These are phyloP conservation scores for Nothopassalora personata DNA, from an alignment of 2,329 filamentous ascomycete genomes.

Conservation along the genomic window DNA sequence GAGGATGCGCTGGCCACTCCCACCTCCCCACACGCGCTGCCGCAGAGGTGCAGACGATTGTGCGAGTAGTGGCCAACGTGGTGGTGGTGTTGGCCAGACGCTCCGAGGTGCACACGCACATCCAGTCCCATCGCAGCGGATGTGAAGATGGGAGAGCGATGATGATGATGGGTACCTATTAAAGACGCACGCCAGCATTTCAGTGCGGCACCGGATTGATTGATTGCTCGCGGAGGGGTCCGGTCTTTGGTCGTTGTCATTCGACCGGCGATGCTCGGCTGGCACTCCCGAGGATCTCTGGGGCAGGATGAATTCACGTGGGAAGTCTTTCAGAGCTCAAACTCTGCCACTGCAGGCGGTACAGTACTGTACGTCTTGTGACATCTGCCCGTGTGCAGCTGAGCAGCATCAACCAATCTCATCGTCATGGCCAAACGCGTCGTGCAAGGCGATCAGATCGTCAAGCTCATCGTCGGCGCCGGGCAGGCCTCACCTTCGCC, in stretches of 20 bases:
- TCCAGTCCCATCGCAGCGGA: not conserved
- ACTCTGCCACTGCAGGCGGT: not conserved
- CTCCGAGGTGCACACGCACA: not conserved
- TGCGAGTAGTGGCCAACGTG: constrained; percentile 2
- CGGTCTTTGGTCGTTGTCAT: not conserved
- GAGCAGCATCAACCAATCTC: not conserved
- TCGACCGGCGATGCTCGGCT: not conserved
- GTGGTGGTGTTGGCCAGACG: not conserved
- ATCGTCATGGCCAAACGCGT: constrained; percentile 48
- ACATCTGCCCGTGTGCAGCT: not conserved
- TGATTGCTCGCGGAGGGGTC: not conserved
- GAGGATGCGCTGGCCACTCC: constrained; percentile 6
- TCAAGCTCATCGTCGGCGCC: constrained; percentile 96
- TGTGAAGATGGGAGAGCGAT: not conserved
- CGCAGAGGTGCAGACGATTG: constrained; percentile 3
- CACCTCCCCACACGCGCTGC: too few relatives aligned
- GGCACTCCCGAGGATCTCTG: not conserved
- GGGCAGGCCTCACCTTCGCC: constrained; percentile 92
- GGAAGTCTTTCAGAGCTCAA: not conserved
- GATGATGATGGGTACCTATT: not conserved
- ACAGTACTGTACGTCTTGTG: not conserved
- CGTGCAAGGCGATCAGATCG: constrained; percentile 63
- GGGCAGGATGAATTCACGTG: not conserved
- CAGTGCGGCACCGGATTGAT: not conserved
- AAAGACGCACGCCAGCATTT: constrained; percentile 5